Evolutionary conservation across 2,329 filamentous ascomycete species (phyloP), one percentile per base, ranked within the genome.

Genomic region (Coniochaeta ligniaria): DNA sequence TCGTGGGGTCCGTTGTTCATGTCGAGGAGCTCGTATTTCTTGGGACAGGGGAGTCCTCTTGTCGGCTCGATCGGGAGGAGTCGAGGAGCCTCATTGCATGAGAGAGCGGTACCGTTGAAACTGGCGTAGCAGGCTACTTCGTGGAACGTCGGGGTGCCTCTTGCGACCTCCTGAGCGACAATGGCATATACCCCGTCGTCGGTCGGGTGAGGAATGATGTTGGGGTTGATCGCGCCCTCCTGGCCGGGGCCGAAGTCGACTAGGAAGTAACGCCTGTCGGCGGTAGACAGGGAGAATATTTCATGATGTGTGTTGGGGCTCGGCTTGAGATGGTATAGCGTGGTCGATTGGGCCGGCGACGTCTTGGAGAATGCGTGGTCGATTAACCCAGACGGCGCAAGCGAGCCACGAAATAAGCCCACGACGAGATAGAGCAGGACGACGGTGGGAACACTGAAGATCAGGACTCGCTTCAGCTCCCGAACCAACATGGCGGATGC

Each of bases 1-100:
- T 87, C 84, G 64, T 83, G 83, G 0, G 84, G 83, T 0, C 84
- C 84, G 20, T 78, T 67, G 62, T 76, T 80, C 60, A 78, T 64
- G 35, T 66, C 70, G 54, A 82, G 72, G 60, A 73, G 74, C 1
- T 67, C 69, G 6, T 81, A 62, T 2, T 80, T 73, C 1, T 75
- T 78, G 6, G 72, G 65, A 65, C 83, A 85, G 8, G 77, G 74
- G 9, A 73, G 72, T 9, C 73, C 73, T 11, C 31, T 22, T 0
- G 82, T 83, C 0, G 78, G 71, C 1, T 75, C 70, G 57, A 85
- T 77, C 9, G 80, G 78, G 0, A 85, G 70, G 3, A 71, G 71
- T 0, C 67, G 64, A 2, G 81, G 76, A 0, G 72, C 65, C 1
- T 73, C 70, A 14, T 75, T 62, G 64, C 83, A 85, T 16, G 69